A percentile compares a stretch with the other conserved stretches of the same genome.
Conservation (phyloP, 805 yeast genomes). For the Scheffersomyces amazonensis region DNA sequence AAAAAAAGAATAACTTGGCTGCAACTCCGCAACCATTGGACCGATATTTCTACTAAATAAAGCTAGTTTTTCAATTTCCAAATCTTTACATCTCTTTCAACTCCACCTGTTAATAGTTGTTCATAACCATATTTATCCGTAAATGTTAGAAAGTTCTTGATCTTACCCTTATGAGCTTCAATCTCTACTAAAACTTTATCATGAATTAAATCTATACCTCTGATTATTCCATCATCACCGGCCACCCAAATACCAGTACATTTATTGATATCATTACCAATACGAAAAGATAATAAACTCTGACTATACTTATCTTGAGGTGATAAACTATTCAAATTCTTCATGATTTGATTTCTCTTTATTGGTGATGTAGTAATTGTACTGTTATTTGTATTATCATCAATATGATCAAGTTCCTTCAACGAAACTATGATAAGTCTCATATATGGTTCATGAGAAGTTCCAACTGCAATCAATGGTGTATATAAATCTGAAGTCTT, state of each 20-base stretch:
- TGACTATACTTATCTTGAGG: constrained; percentile 70
- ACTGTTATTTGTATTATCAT: not conserved
- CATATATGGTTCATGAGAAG: constrained; percentile 79
- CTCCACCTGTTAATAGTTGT: constrained; percentile 48
- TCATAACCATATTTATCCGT: constrained; percentile 28
- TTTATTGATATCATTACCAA: constrained; percentile 10
- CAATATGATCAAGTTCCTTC: constrained; percentile 19
- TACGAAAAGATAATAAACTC: constrained; percentile 47
- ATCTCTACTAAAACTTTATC: constrained; percentile 29
- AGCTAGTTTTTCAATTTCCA: constrained; percentile 13
- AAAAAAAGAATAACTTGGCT: too few species aligned
- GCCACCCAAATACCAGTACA: constrained; percentile 60
- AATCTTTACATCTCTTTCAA: constrained; percentile 21
- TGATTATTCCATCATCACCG: constrained; percentile 64
- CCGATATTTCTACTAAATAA: too few species aligned
- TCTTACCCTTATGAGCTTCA: constrained; percentile 43
- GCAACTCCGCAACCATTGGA: too few species aligned
- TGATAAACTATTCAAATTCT: constrained; percentile 42
- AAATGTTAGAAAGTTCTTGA: constrained; percentile 39
- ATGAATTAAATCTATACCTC: constrained; percentile 56
- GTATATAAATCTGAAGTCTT: constrained; percentile 7
- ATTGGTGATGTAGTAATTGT: constrained; percentile 14
- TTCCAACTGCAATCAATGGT: constrained; percentile 55
- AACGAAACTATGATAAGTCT: constrained; percentile 54
- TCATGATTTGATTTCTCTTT: constrained; percentile 23